Percentiles rank a stretch among this genome's conserved stretches.
These are phyloP conservation scores for Carnegiea gigantea DNA, from an alignment of 179 eudicot species.

Conservation along the genomic window DNA sequence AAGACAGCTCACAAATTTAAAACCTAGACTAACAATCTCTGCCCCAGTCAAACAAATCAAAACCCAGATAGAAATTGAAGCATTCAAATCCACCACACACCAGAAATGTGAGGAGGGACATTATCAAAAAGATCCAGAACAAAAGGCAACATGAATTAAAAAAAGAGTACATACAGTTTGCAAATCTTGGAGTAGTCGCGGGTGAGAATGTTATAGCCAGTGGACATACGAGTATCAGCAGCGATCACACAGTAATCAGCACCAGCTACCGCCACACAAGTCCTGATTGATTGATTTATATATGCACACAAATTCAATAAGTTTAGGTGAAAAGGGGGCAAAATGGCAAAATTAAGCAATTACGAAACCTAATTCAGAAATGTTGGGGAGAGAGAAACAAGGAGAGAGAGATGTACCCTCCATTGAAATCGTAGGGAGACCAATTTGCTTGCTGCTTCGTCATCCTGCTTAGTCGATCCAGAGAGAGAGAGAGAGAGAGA, in stretches of 20 bases:
- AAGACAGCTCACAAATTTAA: background rate
- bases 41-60: slow-evolving; percentile 9
- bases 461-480: slow-evolving; percentile 37
- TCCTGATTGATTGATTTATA: slow-evolving; percentile 50
- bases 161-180: slow-evolving; percentile 48
- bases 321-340: background rate
- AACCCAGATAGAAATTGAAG: background rate
- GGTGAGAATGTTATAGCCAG: slow-evolving; percentile 91
- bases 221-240: slow-evolving; percentile 94
- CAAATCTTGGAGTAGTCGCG: slow-evolving; percentile 92
- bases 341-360: slow-evolving; percentile 3
- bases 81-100: slow-evolving; percentile 6
- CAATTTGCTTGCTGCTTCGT: slow-evolving; percentile 69
- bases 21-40: background rate
- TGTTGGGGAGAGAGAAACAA: background rate
- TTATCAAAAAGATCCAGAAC: background rate
- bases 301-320: slow-evolving; percentile 7
- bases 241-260: slow-evolving; percentile 93
- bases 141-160: background rate
- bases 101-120: background rate
- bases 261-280: slow-evolving; percentile 90
- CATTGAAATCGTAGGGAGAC: slow-evolving; percentile 97
- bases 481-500: slow-evolving; percentile 22
- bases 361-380: background rate
- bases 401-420: slow-evolving; percentile 53